Evolutionary conservation across 768 basidiomycete species (phyloP).

Genomic region (Mrakia blollopis): DNA sequence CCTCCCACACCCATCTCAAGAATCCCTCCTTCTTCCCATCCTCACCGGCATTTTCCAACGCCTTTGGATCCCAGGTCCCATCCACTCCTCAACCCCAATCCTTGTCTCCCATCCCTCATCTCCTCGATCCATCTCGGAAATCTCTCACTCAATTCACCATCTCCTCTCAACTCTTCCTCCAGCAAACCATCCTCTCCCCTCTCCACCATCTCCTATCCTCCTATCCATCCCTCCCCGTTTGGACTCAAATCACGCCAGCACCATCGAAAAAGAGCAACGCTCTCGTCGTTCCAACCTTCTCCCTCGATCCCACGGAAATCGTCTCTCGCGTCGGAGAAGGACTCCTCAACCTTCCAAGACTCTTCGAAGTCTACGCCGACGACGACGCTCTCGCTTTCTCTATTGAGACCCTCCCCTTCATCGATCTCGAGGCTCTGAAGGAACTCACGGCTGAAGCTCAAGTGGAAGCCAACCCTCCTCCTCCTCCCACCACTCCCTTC

Average conservation of each 20-base stretch:
- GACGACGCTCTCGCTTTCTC: conserved; percentile 88
- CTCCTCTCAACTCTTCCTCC: conserved; percentile 70
- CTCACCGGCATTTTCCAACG: conserved; percentile 23
- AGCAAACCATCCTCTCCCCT: conserved; percentile 77
- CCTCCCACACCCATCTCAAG: conserved; percentile 13
- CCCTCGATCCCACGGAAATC: conserved; percentile 79
- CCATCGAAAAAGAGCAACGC: conserved; percentile 50
- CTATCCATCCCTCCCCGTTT: conserved; percentile 58
- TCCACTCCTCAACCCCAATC: conserved; percentile 21
- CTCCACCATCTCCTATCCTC: conserved; percentile 63
- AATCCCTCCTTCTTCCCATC: conserved; percentile 34
- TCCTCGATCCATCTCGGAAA: conserved; percentile 56
- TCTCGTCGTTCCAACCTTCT: conserved; percentile 72
- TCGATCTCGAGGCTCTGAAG: conserved; percentile 52
- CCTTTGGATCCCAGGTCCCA: neutral
- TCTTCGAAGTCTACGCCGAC: conserved; percentile 90
- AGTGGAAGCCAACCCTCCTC: conserved; percentile 17
- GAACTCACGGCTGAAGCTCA: conserved; percentile 23
- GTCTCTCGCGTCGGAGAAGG: conserved; percentile 88
- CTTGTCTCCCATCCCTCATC: conserved; percentile 30
- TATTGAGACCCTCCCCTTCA: conserved; percentile 69
- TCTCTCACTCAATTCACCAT: conserved; percentile 63
- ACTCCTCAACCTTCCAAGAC: conserved; percentile 81
- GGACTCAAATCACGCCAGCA: conserved; percentile 47
- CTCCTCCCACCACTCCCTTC: neutral